Percentiles rank a stretch among this genome's conserved stretches.
Conservation (phyloP, 225 moss, liverwort and hornwort species). For the Rhytidiadelphus loreus region DNA sequence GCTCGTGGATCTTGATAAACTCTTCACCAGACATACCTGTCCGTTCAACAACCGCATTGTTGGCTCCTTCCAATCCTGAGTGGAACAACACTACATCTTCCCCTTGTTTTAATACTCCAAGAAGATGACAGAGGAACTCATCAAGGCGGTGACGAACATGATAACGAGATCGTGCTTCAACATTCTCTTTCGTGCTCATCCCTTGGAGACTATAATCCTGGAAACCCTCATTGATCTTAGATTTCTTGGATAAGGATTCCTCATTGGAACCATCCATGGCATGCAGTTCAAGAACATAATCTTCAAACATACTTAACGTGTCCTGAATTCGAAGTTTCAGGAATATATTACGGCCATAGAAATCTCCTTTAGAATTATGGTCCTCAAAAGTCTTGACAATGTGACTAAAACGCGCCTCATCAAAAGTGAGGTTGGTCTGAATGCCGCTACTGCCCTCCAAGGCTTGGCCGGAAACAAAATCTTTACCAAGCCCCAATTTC, state of each 20-base stretch:
- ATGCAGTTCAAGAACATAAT: rapidly evolving
- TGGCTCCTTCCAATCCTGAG: too few species aligned
- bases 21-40: neutral
- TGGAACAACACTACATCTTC: neutral
- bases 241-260: too few species aligned
- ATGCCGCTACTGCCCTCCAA: neutral
- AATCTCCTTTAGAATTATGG: too few species aligned
- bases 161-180: neutral
- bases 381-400: neutral
- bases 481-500: neutral
- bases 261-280: neutral
- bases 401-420: rapidly evolving
- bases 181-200: rapidly evolving
- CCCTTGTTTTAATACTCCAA: neutral
- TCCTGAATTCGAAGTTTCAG: rapidly evolving
- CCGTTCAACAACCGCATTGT: neutral
- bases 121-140: neutral
- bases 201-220: rapidly evolving
- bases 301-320: neutral
- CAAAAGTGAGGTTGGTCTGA: neutral
- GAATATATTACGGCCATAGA: too few species aligned
- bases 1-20: neutral
- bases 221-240: too few species aligned
- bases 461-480: neutral
- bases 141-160: rapidly evolving